These are phyloP conservation scores for Solanum phureja DNA, from an alignment of 257 asterid genomes.

Conservation along the genomic window DNA sequence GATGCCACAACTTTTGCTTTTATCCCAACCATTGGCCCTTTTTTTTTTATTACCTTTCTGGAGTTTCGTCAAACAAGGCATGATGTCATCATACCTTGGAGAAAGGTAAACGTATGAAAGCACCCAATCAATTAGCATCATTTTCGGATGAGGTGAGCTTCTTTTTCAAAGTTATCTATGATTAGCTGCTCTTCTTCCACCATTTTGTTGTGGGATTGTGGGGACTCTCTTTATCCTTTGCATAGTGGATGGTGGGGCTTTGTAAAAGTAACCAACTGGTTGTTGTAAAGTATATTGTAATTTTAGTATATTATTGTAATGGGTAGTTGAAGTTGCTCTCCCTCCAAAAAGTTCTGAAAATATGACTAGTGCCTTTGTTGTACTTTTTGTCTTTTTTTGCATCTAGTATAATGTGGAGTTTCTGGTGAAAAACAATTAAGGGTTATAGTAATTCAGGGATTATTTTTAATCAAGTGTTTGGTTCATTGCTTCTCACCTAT, in stretches of 20 bases:
- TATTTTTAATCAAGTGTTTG: not conserved
- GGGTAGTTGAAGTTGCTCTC: slow-evolving; percentile 7
- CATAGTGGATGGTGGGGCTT: slow-evolving; percentile 17
- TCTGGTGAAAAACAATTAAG: not conserved
- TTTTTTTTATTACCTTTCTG: not conserved
- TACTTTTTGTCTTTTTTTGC: not conserved
- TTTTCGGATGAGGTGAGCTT: slow-evolving; percentile 15
- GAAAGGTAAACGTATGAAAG: slow-evolving; percentile 13
- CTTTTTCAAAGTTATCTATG: slow-evolving; percentile 19
- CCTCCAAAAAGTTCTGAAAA: not conserved
- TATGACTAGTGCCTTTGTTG: not conserved
- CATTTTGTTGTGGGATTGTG: slow-evolving; percentile 30
- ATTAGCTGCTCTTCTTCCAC: slow-evolving; percentile 1
- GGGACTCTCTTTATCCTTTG: slow-evolving; percentile 18
- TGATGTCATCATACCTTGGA: slow-evolving; percentile 13
- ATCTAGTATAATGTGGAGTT: not conserved
- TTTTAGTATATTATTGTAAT: slow-evolving; percentile 5
- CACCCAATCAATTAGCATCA: slow-evolving; percentile 9
- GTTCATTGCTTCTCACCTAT: not conserved
- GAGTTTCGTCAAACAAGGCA: slow-evolving; percentile 4
- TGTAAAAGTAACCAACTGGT: slow-evolving; percentile 8
- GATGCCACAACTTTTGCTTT: slow-evolving; percentile 26
- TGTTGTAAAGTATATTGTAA: slow-evolving; percentile 6
- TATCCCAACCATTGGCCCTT: slow-evolving; percentile 11
- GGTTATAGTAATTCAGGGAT: not conserved